phyloP scores from a whole-genome alignment of 2,329 filamentous ascomycete species.

The Cadophora sp. region DNA sequence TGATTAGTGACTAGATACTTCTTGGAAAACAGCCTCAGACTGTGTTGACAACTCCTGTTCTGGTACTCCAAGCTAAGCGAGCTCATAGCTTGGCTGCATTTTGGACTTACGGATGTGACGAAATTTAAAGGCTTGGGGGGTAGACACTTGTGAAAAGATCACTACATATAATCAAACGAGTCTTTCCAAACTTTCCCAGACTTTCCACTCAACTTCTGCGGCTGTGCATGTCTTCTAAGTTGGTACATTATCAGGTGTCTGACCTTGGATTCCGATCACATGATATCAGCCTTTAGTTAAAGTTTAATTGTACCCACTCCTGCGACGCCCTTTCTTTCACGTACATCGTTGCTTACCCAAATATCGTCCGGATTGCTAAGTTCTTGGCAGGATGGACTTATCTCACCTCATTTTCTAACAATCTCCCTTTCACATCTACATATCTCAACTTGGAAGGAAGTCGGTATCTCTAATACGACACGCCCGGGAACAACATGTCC shows the following conservation, averaged over 20 bases:
- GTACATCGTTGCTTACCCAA: background rate
- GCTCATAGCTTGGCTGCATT: background rate
- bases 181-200: background rate
- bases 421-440: background rate
- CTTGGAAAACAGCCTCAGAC: too few species aligned
- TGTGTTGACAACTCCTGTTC: background rate
- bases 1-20: background rate
- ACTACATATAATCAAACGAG: background rate
- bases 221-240: background rate
- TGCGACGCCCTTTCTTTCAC: background rate
- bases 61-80: background rate
- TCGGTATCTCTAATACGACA: background rate
- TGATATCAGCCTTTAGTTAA: background rate
- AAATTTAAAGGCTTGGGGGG: background rate
- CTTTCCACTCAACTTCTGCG: background rate
- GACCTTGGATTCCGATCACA: background rate
- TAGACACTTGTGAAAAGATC: background rate
- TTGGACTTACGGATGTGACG: background rate
- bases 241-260: background rate
- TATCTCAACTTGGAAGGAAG: background rate
- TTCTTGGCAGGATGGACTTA: background rate
- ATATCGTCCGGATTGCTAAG: background rate
- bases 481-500: background rate
- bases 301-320: background rate
- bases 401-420: conserved; percentile 4